phyloP scores from a whole-genome alignment of 768 basidiomycete genomes.

The Mycena metata region DNA sequence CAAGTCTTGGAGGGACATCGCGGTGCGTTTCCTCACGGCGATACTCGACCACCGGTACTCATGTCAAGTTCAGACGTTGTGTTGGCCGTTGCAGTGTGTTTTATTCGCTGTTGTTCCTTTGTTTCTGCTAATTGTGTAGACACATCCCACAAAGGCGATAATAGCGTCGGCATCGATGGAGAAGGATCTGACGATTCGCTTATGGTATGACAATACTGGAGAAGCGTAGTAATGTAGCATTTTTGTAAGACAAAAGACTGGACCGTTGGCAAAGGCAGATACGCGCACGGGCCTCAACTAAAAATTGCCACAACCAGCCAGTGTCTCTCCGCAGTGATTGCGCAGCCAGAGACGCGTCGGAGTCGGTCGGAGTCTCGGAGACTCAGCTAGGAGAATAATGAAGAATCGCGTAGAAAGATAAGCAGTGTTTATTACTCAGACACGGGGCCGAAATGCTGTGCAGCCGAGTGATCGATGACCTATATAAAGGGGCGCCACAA shows the following conservation, averaged over 20 bases:
- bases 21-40: conserved; percentile 58
- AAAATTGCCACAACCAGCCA: too few relatives aligned
- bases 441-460: not conserved
- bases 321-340: too few relatives aligned
- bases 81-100: conserved; percentile 79
- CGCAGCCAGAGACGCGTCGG: too few relatives aligned
- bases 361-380: too few relatives aligned
- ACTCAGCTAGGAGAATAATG: too few relatives aligned
- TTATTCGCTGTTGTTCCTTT: conserved; percentile 30
- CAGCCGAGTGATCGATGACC: not conserved
- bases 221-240: conserved; percentile 3
- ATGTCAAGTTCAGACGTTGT: conserved; percentile 67
- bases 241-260: too few relatives aligned
- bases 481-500: conserved; percentile 21
- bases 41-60: conserved; percentile 16
- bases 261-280: too few relatives aligned
- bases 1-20: conserved; percentile 86
- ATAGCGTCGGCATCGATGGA: conserved; percentile 94
- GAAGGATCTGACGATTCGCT: conserved; percentile 85
- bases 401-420: too few relatives aligned
- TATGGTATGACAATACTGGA: conserved; percentile 77
- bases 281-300: too few relatives aligned
- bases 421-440: not conserved
- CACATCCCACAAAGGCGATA: conserved; percentile 79
- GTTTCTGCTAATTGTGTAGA: conserved; percentile 55